Base-by-base conservation (phyloP, 768 basidiomycete genomes). In the Boletus insuetus region DNA sequence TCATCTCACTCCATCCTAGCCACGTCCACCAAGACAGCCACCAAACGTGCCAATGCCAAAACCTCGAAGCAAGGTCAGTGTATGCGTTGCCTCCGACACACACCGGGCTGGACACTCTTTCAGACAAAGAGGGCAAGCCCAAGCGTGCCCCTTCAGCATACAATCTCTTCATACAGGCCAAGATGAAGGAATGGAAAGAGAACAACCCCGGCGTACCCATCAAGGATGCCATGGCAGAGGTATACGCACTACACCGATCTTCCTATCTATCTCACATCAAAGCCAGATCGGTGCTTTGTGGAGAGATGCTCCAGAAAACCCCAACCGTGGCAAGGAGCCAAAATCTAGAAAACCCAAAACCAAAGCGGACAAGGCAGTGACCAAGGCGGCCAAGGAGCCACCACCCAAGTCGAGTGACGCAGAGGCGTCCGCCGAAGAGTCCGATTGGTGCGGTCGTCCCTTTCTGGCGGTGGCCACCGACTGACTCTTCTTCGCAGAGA, bases 131-230 rank as follows among this genome's bases (percentile, higher is more conserved):
- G 19, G 78, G 77, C 44, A 83, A 82, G 59, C 71, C 76, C 12
- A 84, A 84, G 60, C 82, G 84, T 46, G 72, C 77, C n/a, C 83
- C 83, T 2, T 77, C 75, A 1, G 80, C 82, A 14, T 86, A 86
- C 65, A 82, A 85, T 62, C 67, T 78, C 42, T 86, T 79, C 63
- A 79, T 84, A 60, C 76, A 78, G 55, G 75, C 75, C 12, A 66
- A 84, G 58, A 81, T 86, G 76, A 81, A 81, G 58, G 73, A 73
- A 16, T 86, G 82, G 79, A 81, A 77, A 54, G 79, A 77, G 45
- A 77, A 74, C 17, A 76, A 86, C 60, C 82, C 37, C 66, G 79
- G 53, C 62, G 72, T 43, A 63, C 74, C 60, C n/a, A 62, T 72
- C 58, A 84, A 79, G 67, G 83, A 85, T 13, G 83, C 80, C 48